Percentiles rank a stretch among this genome's conserved stretches.
Evolutionary conservation across 169 alveolate species (phyloP).

Genomic region (Plasmodium vinckei): DNA sequence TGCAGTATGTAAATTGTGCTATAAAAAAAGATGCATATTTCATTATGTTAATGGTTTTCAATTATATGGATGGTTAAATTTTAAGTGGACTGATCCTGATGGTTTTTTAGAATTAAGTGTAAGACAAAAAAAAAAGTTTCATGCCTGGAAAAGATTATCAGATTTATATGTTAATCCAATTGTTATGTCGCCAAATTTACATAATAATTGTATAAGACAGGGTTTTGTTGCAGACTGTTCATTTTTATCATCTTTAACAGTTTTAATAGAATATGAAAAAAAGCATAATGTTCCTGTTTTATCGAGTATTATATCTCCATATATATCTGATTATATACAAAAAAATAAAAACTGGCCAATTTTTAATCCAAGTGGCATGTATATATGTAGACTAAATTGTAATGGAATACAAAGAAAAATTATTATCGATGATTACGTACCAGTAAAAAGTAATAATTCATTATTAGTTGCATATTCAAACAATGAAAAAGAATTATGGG

Average conservation of each 20-base stretch:
- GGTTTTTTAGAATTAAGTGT: constrained; percentile 82
- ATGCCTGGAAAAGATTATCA: constrained; percentile 84
- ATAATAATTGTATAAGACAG: constrained; percentile 86
- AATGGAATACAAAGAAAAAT: constrained; percentile 93
- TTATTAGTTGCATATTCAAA: constrained; percentile 92
- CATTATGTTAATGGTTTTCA: constrained; percentile 50
- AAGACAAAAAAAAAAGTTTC: constrained; percentile 82
- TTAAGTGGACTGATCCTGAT: constrained; percentile 88
- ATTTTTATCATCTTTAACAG: constrained; percentile 91
- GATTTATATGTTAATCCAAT: constrained; percentile 74
- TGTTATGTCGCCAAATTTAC: constrained; percentile 79
- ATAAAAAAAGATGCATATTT: constrained; percentile 68
- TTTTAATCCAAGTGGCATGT: constrained; percentile 88
- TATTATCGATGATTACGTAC: constrained; percentile 93
- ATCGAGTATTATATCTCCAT: constrained; percentile 70
- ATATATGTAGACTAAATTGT: constrained; percentile 89
- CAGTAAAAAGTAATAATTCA: constrained; percentile 83
- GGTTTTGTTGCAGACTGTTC: constrained; percentile 96
- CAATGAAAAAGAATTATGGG: constrained; percentile 91
- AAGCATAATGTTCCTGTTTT: constrained; percentile 85
- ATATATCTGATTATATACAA: constrained; percentile 31
- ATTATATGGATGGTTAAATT: constrained; percentile 77
- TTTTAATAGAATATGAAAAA: constrained; percentile 91
- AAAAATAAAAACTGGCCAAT: constrained; percentile 75
- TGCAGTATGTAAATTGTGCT: constrained; percentile 24